Conservation (phyloP, 371 early-diverging fungal species). For the Umbelopsis sp. region DNA sequence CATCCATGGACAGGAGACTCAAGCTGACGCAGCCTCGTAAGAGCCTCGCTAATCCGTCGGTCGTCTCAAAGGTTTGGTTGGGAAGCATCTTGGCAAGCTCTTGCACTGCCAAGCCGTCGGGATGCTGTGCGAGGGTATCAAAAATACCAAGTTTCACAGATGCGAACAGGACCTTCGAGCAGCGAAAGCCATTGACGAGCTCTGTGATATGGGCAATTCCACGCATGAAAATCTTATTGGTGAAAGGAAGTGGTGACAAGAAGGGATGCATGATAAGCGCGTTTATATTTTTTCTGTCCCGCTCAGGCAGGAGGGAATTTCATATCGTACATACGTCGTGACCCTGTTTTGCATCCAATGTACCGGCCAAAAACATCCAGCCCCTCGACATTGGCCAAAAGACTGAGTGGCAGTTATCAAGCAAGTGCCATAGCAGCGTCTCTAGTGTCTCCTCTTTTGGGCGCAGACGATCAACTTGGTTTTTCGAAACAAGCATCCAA, state of each 20-base stretch:
- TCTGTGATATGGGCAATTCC: constrained; percentile 23
- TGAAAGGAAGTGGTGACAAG: neutral
- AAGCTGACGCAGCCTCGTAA: constrained; percentile 12
- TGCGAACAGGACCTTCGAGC: constrained; percentile 27
- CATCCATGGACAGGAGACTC: neutral
- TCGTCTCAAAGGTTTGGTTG: neutral
- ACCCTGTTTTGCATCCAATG: neutral
- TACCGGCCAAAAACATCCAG: neutral
- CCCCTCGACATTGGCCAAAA: neutral
- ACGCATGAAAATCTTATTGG: neutral
- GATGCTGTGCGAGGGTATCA: constrained; percentile 21
- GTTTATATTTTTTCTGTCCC: neutral
- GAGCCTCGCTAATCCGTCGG: constrained; percentile 16
- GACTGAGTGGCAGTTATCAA: constrained; percentile 5
- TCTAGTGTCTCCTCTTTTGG: neutral
- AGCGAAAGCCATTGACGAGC: constrained; percentile 23
- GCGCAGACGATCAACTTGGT: neutral
- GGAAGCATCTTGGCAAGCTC: neutral
- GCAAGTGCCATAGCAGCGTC: neutral
- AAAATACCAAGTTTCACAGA: constrained; percentile 23
- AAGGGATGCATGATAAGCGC: no score
- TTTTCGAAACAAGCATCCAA: neutral
- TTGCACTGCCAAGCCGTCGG: constrained; percentile 1
- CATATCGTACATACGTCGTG: neutral
- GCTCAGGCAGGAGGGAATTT: neutral